A percentile compares a stretch with the other conserved stretches of the same genome.
phyloP scores from a whole-genome alignment of 441 rosid species.

The Cnidoscolus chayamansa region DNA sequence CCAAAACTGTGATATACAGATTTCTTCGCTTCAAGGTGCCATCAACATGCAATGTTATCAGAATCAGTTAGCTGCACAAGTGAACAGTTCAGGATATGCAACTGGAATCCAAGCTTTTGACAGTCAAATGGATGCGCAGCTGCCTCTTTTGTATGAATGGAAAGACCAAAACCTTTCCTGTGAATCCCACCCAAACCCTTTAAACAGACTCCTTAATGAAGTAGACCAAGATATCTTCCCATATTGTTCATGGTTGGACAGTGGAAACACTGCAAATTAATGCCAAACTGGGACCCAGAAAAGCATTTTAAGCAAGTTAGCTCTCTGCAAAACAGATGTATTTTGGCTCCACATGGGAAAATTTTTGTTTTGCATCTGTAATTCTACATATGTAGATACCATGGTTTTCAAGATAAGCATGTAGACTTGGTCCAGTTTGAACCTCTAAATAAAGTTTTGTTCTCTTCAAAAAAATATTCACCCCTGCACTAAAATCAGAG shows the following conservation, averaged over 20 bases:
- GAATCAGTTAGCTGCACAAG: conserved; percentile 36
- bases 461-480: background rate
- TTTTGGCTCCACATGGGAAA: too few relatives aligned
- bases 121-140: conserved; percentile 24
- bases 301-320: background rate
- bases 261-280: conserved; percentile 24
- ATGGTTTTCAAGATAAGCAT: conserved; percentile 18
- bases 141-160: conserved; percentile 31
- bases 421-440: conserved; percentile 16
- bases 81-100: conserved; percentile 27
- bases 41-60: conserved; percentile 39
- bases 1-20: conserved; percentile 11
- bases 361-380: background rate
- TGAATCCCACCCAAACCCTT: conserved; percentile 25
- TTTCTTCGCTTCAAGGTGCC: conserved; percentile 27
- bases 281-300: conserved; percentile 1
- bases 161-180: conserved; percentile 33
- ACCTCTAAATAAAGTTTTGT: conserved; percentile 14
- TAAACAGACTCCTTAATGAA: conserved; percentile 38
- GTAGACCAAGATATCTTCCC: conserved; percentile 36
- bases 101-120: conserved; percentile 28
- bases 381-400: conserved; percentile 9
- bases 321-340: background rate
- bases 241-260: conserved; percentile 33
- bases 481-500: background rate